Evolutionary conservation across 129 eudicot species (phyloP).

Genomic region (Sambucus nigra): DNA sequence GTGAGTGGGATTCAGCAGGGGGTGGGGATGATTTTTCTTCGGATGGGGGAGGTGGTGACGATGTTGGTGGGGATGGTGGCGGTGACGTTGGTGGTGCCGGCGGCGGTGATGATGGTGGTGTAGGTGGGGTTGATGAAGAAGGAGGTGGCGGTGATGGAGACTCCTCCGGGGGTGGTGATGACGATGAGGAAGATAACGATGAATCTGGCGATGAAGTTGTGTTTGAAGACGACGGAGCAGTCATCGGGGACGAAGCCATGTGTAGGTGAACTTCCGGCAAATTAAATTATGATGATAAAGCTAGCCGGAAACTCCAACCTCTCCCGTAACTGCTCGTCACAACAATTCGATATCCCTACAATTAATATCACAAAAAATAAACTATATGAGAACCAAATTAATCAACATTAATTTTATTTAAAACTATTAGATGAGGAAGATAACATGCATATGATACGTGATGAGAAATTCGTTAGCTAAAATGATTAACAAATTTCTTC

Average conservation of each 20-base stretch:
- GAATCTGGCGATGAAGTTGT: slow-evolving; percentile 2
- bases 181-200: neutral
- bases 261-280: slow-evolving; percentile 5
- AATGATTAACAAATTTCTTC: too few relatives aligned
- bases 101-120: slow-evolving; percentile 19
- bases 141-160: neutral
- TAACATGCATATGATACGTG: too few relatives aligned
- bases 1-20: neutral
- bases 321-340: slow-evolving; percentile 15
- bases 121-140: neutral
- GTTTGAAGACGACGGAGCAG: slow-evolving; percentile 8
- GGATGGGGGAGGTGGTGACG: slow-evolving; percentile 2
- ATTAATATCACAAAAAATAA: neutral
- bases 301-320: slow-evolving; percentile 15
- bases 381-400: neutral
- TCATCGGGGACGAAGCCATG: slow-evolving; percentile 14
- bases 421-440: too few relatives aligned
- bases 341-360: neutral
- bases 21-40: neutral
- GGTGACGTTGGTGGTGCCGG: neutral
- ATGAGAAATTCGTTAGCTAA: too few relatives aligned
- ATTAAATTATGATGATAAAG: neutral
- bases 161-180: neutral
- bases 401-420: too few relatives aligned
- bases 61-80: neutral